Evolutionary conservation across 805 yeast genomes (phyloP).

Genomic region (Ascoidea asiatica): DNA sequence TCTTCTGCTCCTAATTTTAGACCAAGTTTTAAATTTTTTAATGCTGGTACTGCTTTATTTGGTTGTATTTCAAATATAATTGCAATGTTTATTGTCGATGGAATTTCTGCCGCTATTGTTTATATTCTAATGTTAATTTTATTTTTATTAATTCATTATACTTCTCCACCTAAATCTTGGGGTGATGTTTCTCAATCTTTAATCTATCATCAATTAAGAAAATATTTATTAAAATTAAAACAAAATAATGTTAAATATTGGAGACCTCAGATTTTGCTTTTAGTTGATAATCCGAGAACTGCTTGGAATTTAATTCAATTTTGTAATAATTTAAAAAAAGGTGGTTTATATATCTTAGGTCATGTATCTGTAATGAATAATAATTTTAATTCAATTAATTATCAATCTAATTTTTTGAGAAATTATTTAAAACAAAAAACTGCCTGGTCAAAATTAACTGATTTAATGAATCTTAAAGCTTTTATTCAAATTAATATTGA

Average conservation of each 20-base stretch:
- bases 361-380: constrained; percentile 66
- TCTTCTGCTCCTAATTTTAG: constrained; percentile 98
- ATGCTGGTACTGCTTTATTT: constrained; percentile 61
- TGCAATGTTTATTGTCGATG: constrained; percentile 94
- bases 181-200: constrained; percentile 96
- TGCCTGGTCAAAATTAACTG: constrained; percentile 81
- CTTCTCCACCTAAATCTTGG: constrained; percentile 92
- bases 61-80: constrained; percentile 60
- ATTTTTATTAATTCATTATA: constrained; percentile 72
- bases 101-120: constrained; percentile 70
- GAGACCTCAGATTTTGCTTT: constrained; percentile 87
- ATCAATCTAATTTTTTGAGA: background rate
- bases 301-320: constrained; percentile 86
- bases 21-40: constrained; percentile 86
- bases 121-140: constrained; percentile 51
- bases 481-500: constrained; percentile 89
- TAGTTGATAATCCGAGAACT: constrained; percentile 86
- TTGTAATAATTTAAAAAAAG: constrained; percentile 90
- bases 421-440: constrained; percentile 61
- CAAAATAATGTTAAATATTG: constrained; percentile 95
- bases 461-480: constrained; percentile 69
- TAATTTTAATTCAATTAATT: constrained; percentile 40
- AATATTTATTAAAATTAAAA: constrained; percentile 67
- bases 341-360: constrained; percentile 85
- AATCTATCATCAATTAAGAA: constrained; percentile 93